These are phyloP conservation scores for Cyclotella sp. DNA, from an alignment of 108 stramenopile species.

Conservation along the genomic window DNA sequence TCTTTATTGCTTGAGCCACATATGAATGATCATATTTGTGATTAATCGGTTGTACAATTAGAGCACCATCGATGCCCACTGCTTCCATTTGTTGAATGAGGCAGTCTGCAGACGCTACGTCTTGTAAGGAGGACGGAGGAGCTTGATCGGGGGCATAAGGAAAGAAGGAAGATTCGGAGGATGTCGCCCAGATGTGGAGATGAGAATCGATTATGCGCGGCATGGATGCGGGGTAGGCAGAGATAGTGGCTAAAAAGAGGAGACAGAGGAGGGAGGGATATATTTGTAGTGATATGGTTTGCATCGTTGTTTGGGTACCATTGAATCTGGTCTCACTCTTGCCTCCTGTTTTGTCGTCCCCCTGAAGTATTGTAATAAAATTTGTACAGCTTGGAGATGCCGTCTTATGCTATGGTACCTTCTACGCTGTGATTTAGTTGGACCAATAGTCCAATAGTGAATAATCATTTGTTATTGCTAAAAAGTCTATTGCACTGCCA, in stretches of 20 bases:
- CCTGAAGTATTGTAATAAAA: too few relatives aligned
- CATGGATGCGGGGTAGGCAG: background rate
- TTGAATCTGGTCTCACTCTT: too few relatives aligned
- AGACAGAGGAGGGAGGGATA: too few relatives aligned
- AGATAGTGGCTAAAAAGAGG: background rate
- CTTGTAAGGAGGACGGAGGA: conserved; percentile 67
- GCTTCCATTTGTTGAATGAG: conserved; percentile 73
- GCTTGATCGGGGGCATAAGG: conserved; percentile 70
- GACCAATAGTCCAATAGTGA: too few relatives aligned
- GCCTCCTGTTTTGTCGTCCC: too few relatives aligned
- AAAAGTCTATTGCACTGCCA: too few relatives aligned
- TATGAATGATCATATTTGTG: conserved; percentile 91
- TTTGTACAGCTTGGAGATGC: too few relatives aligned
- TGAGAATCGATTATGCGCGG: conserved; percentile 75
- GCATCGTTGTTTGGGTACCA: too few relatives aligned
- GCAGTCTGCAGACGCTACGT: conserved; percentile 53
- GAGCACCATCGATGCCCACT: conserved; percentile 80
- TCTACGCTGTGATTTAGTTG: too few relatives aligned
- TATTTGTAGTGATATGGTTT: too few relatives aligned
- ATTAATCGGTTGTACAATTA: conserved; percentile 92
- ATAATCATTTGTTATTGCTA: too few relatives aligned
- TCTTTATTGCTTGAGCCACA: conserved; percentile 67
- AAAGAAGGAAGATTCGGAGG: conserved; percentile 55
- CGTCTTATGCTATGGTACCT: too few relatives aligned
- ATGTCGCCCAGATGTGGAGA: conserved; percentile 84